Evolutionary conservation across 257 asterid genomes (phyloP), one percentile per base, ranked within the genome.

Genomic region (Hygrophila difformis): DNA sequence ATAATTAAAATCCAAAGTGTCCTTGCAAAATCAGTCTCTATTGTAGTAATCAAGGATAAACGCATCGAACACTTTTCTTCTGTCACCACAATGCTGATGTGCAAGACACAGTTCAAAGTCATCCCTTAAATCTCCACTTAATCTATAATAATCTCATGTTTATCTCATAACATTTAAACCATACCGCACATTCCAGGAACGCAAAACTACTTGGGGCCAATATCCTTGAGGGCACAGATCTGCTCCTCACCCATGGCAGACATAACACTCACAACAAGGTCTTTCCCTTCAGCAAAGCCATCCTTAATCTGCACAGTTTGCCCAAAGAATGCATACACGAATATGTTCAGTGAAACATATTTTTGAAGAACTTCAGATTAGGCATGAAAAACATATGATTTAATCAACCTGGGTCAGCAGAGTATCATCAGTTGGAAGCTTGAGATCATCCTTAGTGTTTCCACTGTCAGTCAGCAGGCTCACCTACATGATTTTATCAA

Each of bases 231-330:
- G 33, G 82, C 82, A 54, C 69, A 57, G 53, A 86, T 86, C 77
- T 86, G 96, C 78, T 86, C 96, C 80, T 86, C 96, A 18, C 94
- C 96, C 96, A 86, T 86, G 23, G 96, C 74, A 12, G 86, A 74
- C 94, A 82, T 82, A 51, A 86, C 96, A 51, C 93, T 76, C 66
- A 86, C 94, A 28, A 86, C 92, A 29, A 86, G 78, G 59, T 86
- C 96, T 42, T 86, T 82, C 18, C 96, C 94, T 59, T 82, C 93
- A 3, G 45, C 67, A 29, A 87, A 87, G 18, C 94, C 96, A 6
- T 73, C 93, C 79, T 77, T 79, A 64, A 87, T 79, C 96, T 87
- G 74, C 18, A 15, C 31, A 12, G 36, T 34, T 42, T 9, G 12
- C 5, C 11, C 17, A 29, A 5, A 26, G 31, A 26, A 21, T 53